A percentile compares a stretch with the other conserved stretches of the same genome.
Evolutionary conservation across 2,329 filamentous ascomycete species (phyloP).

Genomic region (Aspergillus pseudoviridinutans): DNA sequence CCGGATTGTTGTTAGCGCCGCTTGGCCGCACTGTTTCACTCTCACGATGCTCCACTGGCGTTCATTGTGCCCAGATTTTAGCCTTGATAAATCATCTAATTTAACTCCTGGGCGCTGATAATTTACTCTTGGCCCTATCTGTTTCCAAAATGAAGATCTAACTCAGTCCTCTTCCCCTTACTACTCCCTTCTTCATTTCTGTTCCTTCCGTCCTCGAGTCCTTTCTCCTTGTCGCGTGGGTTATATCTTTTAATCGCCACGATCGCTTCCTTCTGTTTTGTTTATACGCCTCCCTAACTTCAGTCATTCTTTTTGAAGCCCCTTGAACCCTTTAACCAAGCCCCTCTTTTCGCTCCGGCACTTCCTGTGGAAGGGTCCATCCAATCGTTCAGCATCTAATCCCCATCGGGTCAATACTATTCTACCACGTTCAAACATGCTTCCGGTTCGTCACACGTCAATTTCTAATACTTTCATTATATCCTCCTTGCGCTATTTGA

Average conservation of each 20-base stretch:
- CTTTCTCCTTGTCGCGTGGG: not conserved
- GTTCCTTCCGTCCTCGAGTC: slow-evolving; percentile 5
- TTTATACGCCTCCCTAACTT: slow-evolving; percentile 1
- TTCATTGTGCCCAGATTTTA: slow-evolving; percentile 14
- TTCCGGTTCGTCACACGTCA: not conserved
- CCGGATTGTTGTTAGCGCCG: not conserved
- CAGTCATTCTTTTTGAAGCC: slow-evolving; percentile 13
- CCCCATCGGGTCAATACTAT: not conserved
- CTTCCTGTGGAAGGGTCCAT: slow-evolving; percentile 18
- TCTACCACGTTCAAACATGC: not conserved
- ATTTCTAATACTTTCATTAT: not conserved
- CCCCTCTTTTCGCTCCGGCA: not conserved
- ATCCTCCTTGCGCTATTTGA: not conserved
- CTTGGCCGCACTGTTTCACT: not conserved
- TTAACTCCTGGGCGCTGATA: slow-evolving; percentile 2
- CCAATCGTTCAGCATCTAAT: slow-evolving; percentile 9
- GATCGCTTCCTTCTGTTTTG: slow-evolving; percentile 11
- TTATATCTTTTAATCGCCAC: slow-evolving; percentile 2
- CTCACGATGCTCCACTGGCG: slow-evolving; percentile 2
- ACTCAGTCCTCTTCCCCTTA: slow-evolving; percentile 2
- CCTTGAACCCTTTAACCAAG: not conserved
- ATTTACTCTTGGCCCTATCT: not conserved
- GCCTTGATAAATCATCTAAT: slow-evolving; percentile 8
- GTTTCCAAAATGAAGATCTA: not conserved
- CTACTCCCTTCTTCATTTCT: slow-evolving; percentile 5